Conservation (phyloP, 768 basidiomycete species). For the Lactifluus echinatus region DNA sequence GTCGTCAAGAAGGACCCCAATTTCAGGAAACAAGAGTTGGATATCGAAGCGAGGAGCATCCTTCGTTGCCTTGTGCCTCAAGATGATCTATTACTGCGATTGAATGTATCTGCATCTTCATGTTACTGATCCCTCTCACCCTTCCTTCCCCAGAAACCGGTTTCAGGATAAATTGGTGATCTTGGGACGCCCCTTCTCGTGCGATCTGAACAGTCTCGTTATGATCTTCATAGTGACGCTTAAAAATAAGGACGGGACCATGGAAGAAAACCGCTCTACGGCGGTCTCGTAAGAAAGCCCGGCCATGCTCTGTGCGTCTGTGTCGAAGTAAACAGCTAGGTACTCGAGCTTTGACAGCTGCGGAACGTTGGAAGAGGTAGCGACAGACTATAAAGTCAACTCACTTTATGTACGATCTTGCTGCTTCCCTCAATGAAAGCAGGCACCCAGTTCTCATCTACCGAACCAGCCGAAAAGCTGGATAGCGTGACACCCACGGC, state of each 20-base stretch:
- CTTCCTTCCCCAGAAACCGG: constrained; percentile 94
- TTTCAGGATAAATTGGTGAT: constrained; percentile 90
- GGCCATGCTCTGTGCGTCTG: constrained; percentile 75
- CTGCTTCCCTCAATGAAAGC: constrained; percentile 88
- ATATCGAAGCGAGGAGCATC: constrained; percentile 81
- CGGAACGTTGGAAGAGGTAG: neutral
- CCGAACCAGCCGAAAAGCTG: constrained; percentile 82
- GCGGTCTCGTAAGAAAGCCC: constrained; percentile 57
- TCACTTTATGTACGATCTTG: constrained; percentile 83
- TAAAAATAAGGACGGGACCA: constrained; percentile 36
- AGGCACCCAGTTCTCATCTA: constrained; percentile 79
- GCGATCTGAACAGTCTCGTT: constrained; percentile 36
- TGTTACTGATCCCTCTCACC: constrained; percentile 35
- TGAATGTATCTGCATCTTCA: neutral
- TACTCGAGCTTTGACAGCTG: constrained; percentile 83
- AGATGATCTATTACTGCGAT: constrained; percentile 47
- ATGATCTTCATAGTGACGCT: neutral
- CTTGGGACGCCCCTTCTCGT: constrained; percentile 35
- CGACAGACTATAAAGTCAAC: neutral
- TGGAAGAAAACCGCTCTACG: constrained; percentile 60
- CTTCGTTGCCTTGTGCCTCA: constrained; percentile 71
- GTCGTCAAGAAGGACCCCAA: constrained; percentile 84
- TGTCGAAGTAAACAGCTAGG: constrained; percentile 90
- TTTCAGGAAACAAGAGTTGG: constrained; percentile 84
- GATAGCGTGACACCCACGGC: constrained; percentile 84